A percentile compares a stretch with the other conserved stretches of the same genome.
These are phyloP conservation scores for Carex kokanica DNA, from an alignment of 176 grass and related monocot species.

Conservation along the genomic window DNA sequence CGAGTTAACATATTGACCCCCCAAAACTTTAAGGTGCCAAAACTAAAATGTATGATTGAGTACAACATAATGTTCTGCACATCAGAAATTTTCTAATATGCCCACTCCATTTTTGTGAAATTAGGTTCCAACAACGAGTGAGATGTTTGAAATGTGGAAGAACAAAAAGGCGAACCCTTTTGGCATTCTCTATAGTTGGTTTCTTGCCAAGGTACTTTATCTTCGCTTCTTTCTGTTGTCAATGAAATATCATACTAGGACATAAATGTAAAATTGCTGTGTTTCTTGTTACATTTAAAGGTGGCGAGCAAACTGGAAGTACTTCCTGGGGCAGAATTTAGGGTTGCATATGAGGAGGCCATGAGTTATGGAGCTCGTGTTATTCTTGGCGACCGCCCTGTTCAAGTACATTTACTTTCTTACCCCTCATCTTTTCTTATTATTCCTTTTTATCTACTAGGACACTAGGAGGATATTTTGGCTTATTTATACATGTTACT, in stretches of 20 bases:
- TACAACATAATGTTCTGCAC: background rate
- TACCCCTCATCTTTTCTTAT: background rate
- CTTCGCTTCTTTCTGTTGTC: slow-evolving; percentile 12
- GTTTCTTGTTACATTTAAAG: slow-evolving; percentile 37
- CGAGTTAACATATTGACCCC: slow-evolving; percentile 71
- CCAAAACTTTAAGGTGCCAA: slow-evolving; percentile 74
- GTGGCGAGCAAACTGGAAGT: slow-evolving; percentile 86
- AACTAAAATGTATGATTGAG: background rate
- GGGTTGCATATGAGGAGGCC: slow-evolving; percentile 92
- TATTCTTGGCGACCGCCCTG: slow-evolving; percentile 89
- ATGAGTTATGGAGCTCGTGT: slow-evolving; percentile 74
- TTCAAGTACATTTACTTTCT: slow-evolving; percentile 47
- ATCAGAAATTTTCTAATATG: background rate
- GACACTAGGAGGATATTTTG: background rate
- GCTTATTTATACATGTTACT: slow-evolving; percentile 16
- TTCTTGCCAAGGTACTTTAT: slow-evolving; percentile 72
- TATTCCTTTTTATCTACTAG: background rate
- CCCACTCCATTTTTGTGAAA: background rate
- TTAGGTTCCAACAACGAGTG: slow-evolving; percentile 82
- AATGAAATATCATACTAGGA: slow-evolving; percentile 23
- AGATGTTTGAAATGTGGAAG: slow-evolving; percentile 99
- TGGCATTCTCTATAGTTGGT: slow-evolving; percentile 94
- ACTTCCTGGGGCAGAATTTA: slow-evolving; percentile 85
- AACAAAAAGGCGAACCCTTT: slow-evolving; percentile 93
- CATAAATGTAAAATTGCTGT: background rate